phyloP scores from a whole-genome alignment of 1,139 yeast genomes.

The Suhomyces maxii region DNA sequence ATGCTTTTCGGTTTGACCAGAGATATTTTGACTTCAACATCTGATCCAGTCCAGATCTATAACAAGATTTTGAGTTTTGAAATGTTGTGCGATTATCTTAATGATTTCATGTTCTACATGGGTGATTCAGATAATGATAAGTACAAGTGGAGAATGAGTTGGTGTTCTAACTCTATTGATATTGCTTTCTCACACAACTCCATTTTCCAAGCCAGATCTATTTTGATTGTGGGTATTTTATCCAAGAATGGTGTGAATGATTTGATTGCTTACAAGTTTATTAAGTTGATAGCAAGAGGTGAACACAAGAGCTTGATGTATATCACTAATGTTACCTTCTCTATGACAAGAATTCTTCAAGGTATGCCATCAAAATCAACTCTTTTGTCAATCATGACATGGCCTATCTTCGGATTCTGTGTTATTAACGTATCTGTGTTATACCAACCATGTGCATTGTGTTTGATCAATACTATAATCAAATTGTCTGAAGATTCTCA shows the following conservation, averaged over 20 bases:
- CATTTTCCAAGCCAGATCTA: slow-evolving; percentile 69
- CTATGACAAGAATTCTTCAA: slow-evolving; percentile 60
- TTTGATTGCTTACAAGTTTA: slow-evolving; percentile 51
- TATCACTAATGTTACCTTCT: slow-evolving; percentile 40
- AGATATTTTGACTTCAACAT: slow-evolving; percentile 39
- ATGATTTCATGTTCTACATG: slow-evolving; percentile 48
- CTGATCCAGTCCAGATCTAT: slow-evolving; percentile 43
- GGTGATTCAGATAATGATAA: slow-evolving; percentile 52
- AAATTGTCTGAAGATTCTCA: slow-evolving; percentile 27
- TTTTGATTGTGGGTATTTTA: slow-evolving; percentile 70
- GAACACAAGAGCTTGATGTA: slow-evolving; percentile 34
- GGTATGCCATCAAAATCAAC: slow-evolving; percentile 60
- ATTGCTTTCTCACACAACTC: slow-evolving; percentile 63
- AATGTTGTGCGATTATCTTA: slow-evolving; percentile 60
- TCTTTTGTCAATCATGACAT: slow-evolving; percentile 59
- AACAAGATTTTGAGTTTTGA: slow-evolving; percentile 58
- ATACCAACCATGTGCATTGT: slow-evolving; percentile 58
- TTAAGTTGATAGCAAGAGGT: slow-evolving; percentile 31
- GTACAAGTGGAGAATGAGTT: slow-evolving; percentile 64
- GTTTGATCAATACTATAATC: slow-evolving; percentile 29
- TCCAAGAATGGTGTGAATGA: slow-evolving; percentile 66
- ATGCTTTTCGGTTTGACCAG: slow-evolving; percentile 80
- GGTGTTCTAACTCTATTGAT: slow-evolving; percentile 67
- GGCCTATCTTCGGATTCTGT: slow-evolving; percentile 55
- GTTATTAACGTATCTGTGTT: slow-evolving; percentile 34